phyloP scores from a whole-genome alignment of 768 basidiomycete genomes.

The Sistotremastrum niveocremeum region DNA sequence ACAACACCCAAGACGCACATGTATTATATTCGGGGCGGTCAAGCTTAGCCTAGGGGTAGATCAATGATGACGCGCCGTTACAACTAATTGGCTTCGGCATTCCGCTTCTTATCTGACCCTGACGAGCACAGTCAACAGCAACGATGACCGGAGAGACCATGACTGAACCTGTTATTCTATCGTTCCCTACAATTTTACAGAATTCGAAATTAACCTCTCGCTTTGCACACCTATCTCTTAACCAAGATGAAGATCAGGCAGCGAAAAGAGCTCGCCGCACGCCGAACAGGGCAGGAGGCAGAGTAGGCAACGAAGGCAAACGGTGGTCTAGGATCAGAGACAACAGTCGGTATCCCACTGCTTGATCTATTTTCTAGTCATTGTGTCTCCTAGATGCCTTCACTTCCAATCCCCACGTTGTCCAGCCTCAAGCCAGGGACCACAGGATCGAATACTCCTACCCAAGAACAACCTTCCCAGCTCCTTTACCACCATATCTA shows the following conservation, averaged over 20 bases:
- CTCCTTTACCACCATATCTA: constrained; percentile 59
- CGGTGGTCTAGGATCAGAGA: constrained; percentile 66
- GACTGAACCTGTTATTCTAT: constrained; percentile 35
- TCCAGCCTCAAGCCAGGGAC: constrained; percentile 47
- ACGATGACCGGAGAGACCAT: neutral
- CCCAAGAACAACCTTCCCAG: constrained; percentile 51
- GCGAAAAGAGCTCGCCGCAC: constrained; percentile 3
- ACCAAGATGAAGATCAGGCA: constrained; percentile 4
- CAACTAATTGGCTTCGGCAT: too few species aligned
- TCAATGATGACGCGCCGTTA: too few species aligned
- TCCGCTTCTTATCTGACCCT: too few species aligned
- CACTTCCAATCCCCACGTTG: constrained; percentile 57
- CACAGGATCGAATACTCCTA: constrained; percentile 30
- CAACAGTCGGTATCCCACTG: constrained; percentile 39
- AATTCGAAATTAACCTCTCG: constrained; percentile 38
- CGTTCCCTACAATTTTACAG: constrained; percentile 60
- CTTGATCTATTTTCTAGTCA: neutral
- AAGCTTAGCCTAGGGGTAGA: too few species aligned
- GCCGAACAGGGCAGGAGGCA: constrained; percentile 25
- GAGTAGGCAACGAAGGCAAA: constrained; percentile 54
- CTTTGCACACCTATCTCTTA: constrained; percentile 35
- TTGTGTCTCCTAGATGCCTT: constrained; percentile 40
- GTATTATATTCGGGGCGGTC: too few species aligned
- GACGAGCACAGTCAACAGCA: too few species aligned
- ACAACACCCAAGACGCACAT: too few species aligned